Percentiles rank a stretch among this genome's conserved stretches.
phyloP scores from a whole-genome alignment of 441 rosid genomes.

The Gossypium gossypioides region DNA sequence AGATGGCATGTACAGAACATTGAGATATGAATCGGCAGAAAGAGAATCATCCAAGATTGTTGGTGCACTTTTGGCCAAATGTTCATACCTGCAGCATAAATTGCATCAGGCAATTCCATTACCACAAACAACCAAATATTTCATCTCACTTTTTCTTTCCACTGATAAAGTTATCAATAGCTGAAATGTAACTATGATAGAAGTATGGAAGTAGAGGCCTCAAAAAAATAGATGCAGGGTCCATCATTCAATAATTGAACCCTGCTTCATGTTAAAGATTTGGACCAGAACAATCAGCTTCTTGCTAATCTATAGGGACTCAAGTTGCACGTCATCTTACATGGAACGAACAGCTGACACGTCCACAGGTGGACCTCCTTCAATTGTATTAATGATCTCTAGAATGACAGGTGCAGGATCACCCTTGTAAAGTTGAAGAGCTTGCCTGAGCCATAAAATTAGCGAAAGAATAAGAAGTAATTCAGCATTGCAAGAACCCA shows the following conservation, averaged over 20 bases:
- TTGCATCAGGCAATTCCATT: constrained; percentile 14
- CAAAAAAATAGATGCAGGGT: neutral
- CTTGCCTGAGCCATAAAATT: constrained; percentile 63
- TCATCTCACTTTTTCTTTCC: neutral
- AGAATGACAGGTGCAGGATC: constrained; percentile 62
- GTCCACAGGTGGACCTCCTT: constrained; percentile 96
- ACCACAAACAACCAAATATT: constrained; percentile 1
- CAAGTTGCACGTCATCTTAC: constrained; percentile 40
- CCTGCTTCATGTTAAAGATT: neutral
- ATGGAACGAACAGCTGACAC: constrained; percentile 85
- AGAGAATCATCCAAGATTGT: constrained; percentile 96
- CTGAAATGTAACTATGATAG: neutral
- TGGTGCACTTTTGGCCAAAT: constrained; percentile 96
- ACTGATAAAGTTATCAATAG: constrained; percentile 3
- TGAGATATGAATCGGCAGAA: constrained; percentile 96
- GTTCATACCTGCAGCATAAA: constrained; percentile 70
- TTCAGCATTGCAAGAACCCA: constrained; percentile 2
- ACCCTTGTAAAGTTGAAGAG: constrained; percentile 70
- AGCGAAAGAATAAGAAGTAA: constrained; percentile 4
- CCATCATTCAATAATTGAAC: neutral
- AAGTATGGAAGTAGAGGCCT: neutral
- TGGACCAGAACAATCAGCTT: constrained; percentile 1
- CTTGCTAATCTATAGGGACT: constrained; percentile 2
- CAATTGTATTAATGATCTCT: constrained; percentile 87
- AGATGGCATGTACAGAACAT: constrained; percentile 92